Evolutionary conservation across 257 asterid genomes (phyloP).

Genomic region (Anisodus acutangulus): DNA sequence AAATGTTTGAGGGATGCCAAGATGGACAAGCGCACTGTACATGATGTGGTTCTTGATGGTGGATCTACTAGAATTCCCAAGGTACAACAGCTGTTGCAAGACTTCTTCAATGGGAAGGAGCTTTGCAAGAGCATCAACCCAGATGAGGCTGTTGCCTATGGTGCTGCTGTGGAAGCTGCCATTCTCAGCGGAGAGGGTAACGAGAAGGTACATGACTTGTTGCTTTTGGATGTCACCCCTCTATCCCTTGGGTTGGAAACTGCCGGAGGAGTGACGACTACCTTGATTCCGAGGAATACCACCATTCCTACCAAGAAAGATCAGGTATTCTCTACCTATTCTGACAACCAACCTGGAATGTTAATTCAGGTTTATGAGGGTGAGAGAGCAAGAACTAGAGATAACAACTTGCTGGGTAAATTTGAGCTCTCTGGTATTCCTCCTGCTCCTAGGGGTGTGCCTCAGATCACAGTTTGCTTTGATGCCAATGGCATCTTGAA

Average conservation of each 20-base stretch:
- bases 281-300: conserved; percentile 44
- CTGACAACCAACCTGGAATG: conserved; percentile 50
- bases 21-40: conserved; percentile 32
- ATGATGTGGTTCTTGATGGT: conserved; percentile 41
- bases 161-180: conserved; percentile 51
- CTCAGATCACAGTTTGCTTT: conserved; percentile 45
- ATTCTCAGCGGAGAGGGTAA: conserved; percentile 47
- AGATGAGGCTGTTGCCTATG: conserved; percentile 51
- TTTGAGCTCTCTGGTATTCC: conserved; percentile 49
- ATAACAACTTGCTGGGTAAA: conserved; percentile 46
- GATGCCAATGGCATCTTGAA: conserved; percentile 51
- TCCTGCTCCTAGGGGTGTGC: conserved; percentile 46
- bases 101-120: conserved; percentile 34
- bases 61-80: conserved; percentile 43
- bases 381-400: conserved; percentile 46
- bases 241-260: conserved; percentile 43
- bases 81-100: conserved; percentile 37
- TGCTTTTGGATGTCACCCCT: conserved; percentile 46
- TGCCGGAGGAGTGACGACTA: conserved; percentile 46
- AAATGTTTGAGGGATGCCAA: conserved; percentile 41
- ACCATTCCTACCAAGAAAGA: conserved; percentile 49
- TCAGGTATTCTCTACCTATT: conserved; percentile 42
- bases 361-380: conserved; percentile 46
- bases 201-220: conserved; percentile 43
- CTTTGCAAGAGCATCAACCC: conserved; percentile 45